These are phyloP conservation scores for Strobilomyces confusus DNA, from an alignment of 768 basidiomycete species.

Conservation along the genomic window DNA sequence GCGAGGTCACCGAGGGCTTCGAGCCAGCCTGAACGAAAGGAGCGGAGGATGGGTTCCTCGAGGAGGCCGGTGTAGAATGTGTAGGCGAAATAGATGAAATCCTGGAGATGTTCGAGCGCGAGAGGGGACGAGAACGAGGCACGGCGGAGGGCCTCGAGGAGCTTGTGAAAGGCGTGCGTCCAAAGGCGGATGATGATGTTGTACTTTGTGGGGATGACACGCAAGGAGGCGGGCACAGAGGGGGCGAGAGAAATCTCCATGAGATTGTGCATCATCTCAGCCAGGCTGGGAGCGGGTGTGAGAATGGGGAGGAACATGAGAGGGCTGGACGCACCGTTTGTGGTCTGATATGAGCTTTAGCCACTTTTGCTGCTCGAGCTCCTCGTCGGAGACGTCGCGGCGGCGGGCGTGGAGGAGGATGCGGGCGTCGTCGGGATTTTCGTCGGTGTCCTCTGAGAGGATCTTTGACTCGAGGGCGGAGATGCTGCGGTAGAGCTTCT, in stretches of 20 bases:
- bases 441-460: constrained; percentile 55
- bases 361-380: constrained; percentile 75
- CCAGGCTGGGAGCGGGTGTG: constrained; percentile 54
- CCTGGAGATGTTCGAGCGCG: constrained; percentile 88
- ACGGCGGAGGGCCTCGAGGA: constrained; percentile 86
- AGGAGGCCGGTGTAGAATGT: constrained; percentile 87
- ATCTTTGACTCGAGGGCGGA: constrained; percentile 75
- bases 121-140: constrained; percentile 61
- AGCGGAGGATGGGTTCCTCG: constrained; percentile 68
- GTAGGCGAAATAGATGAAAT: constrained; percentile 94
- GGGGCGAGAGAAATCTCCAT: constrained; percentile 83
- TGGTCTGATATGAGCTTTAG: constrained; percentile 69
- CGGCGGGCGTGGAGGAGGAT: constrained; percentile 33
- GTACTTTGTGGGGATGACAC: constrained; percentile 89
- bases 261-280: constrained; percentile 86
- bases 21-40: constrained; percentile 84
- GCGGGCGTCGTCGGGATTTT: constrained; percentile 41
- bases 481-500: constrained; percentile 80
- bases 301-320: not conserved
- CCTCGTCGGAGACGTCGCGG: constrained; percentile 42
- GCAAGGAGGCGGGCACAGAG: constrained; percentile 81
- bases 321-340: constrained; percentile 59
- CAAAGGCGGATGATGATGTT: constrained; percentile 93
- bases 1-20: constrained; percentile 97
- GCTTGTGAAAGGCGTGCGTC: constrained; percentile 86